These are phyloP conservation scores for Trypanosoma conorhini DNA, from an alignment of 208 protist species.

Conservation along the genomic window DNA sequence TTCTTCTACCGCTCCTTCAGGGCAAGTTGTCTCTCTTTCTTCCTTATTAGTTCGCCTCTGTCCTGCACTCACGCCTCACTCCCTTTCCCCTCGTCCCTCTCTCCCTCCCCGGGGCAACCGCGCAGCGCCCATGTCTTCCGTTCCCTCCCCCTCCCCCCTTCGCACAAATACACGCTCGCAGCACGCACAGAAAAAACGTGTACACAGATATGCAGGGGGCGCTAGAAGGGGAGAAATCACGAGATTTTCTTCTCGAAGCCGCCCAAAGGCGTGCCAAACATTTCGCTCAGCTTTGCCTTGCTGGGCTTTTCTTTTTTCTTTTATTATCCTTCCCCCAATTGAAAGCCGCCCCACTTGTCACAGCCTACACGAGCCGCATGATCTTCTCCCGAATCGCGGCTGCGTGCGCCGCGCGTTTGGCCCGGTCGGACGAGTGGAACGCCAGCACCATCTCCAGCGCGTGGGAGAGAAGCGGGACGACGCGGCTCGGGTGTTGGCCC, in stretches of 20 bases:
- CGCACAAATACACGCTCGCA: neutral
- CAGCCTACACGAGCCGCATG: constrained; percentile 31
- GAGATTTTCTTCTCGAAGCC: neutral
- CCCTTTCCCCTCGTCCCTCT: neutral
- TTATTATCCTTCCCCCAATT: constrained; percentile 1
- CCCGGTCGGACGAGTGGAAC: constrained; percentile 5
- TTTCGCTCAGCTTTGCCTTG: neutral
- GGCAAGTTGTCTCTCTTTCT: neutral
- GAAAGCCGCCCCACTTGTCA: neutral
- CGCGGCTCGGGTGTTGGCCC: constrained; percentile 8
- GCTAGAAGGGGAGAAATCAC: neutral
- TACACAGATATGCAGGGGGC: neutral
- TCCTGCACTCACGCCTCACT: neutral
- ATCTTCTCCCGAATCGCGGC: constrained; percentile 51
- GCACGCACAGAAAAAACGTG: neutral
- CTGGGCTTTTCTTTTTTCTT: neutral
- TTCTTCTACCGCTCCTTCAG: neutral
- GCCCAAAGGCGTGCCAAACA: neutral
- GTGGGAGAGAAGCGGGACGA: constrained; percentile 59
- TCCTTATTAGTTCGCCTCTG: neutral
- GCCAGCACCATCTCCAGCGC: constrained; percentile 47
- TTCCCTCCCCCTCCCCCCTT: neutral
- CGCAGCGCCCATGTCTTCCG: no score
- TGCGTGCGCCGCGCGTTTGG: constrained; percentile 25
- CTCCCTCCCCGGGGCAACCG: no score